Percentiles rank a stretch among this genome's conserved stretches.
phyloP scores from a whole-genome alignment of 352 stramenopile genomes.

The Aphanomyces cochlioides region DNA sequence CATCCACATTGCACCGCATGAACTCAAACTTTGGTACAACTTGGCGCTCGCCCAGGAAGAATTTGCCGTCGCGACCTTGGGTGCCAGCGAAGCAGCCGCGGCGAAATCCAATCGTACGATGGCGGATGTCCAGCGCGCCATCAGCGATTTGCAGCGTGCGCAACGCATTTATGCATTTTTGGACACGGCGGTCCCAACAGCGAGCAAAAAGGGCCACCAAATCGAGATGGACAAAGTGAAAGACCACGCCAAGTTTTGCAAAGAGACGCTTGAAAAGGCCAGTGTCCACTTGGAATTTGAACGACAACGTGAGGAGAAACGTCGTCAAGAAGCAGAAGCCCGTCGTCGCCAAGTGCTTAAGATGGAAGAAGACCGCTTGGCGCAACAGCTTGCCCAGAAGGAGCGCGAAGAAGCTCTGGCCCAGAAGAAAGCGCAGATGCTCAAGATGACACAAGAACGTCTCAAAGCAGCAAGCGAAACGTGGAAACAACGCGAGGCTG shows the following conservation, averaged over 20 bases:
- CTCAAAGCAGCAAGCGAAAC: slow-evolving; percentile 75
- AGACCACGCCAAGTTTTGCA: slow-evolving; percentile 85
- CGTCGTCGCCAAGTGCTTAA: slow-evolving; percentile 68
- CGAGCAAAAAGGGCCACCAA: slow-evolving; percentile 68
- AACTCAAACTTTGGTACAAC: slow-evolving; percentile 84
- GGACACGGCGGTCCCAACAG: slow-evolving; percentile 53
- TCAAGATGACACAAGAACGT: slow-evolving; percentile 79
- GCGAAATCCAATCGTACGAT: slow-evolving; percentile 71
- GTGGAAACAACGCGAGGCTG: slow-evolving; percentile 75
- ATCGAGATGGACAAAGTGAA: slow-evolving; percentile 86
- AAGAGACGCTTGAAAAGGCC: slow-evolving; percentile 79
- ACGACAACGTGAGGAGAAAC: slow-evolving; percentile 81
- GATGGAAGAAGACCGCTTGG: slow-evolving; percentile 77
- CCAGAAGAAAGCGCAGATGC: slow-evolving; percentile 57
- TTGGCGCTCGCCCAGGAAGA: slow-evolving; percentile 82
- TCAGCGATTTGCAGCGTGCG: slow-evolving; percentile 78
- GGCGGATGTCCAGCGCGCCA: slow-evolving; percentile 84
- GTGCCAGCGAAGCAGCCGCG: slow-evolving; percentile 55
- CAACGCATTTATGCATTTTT: slow-evolving; percentile 82
- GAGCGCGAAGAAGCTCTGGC: slow-evolving; percentile 55
- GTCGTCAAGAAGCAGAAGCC: slow-evolving; percentile 71
- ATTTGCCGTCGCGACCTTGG: slow-evolving; percentile 77
- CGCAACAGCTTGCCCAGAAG: slow-evolving; percentile 47
- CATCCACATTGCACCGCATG: slow-evolving; percentile 73
- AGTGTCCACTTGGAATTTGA: slow-evolving; percentile 88